phyloP scores from a whole-genome alignment of 106 monocot genomes.

The Allium cepa region DNA sequence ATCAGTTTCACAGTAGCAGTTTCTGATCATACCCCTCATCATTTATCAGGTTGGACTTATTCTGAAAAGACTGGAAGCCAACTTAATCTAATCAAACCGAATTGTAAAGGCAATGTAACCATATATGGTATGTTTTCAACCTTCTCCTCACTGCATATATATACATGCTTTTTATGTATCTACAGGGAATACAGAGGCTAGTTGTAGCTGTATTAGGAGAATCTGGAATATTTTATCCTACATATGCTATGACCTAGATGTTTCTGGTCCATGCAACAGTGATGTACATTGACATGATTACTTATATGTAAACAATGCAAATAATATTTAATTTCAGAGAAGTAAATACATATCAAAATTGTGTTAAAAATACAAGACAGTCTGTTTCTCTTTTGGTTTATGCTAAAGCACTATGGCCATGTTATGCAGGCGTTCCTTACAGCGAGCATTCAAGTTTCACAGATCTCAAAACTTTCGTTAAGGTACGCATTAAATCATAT shows the following conservation, averaged over 20 bases:
- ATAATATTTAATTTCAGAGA: no score
- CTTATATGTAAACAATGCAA: no score
- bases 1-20: conserved; percentile 1
- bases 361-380: no score
- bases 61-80: conserved; percentile 40
- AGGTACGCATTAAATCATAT: conserved; percentile 19
- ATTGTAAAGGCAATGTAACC: conserved; percentile 33
- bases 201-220: no score
- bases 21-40: neutral
- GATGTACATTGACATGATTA: no score
- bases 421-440: conserved; percentile 61
- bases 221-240: no score
- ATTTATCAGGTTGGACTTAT: conserved; percentile 62
- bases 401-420: neutral
- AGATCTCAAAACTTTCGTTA: conserved; percentile 58
- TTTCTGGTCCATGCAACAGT: no score
- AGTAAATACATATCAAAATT: no score
- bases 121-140: conserved; percentile 40
- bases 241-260: no score
- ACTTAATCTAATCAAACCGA: conserved; percentile 55
- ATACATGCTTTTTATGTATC: no score
- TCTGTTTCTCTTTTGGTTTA: no score
- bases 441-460: conserved; percentile 72
- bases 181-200: no score
- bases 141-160: neutral